Base-by-base conservation (phyloP, 2,329 filamentous ascomycete genomes). In the Coniosporium tulheliwenetii region DNA sequence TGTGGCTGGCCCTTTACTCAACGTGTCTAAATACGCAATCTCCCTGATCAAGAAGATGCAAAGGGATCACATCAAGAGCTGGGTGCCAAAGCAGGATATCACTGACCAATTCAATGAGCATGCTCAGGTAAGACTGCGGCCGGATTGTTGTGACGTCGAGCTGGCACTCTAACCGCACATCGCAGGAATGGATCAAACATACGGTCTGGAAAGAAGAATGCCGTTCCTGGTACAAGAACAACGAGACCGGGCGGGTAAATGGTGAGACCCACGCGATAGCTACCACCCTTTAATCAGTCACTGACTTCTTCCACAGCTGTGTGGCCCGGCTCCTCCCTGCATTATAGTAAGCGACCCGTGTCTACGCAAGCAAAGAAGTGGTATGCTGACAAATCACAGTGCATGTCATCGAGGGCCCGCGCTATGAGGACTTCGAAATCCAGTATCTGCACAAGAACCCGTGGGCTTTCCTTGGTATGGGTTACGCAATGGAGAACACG, bases 291-390 rank as follows among this genome's bases (percentile, higher is more conserved):
- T 26, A 26, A 26, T 26, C 19, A 26, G 19, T 26, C 19, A 7
- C 19, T 26, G 19, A 26, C 19, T 26, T 30, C 2, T 14, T 10
- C 13, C 35, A 58, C 53, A 52, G 64, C 67, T 2, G 55, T 73
- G 1, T 73, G 63, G 62, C 69, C 70, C 0, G 70, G 69, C 2
- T 64, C 59, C 2, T 66, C 62, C 0, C 59, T 72, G 35, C 68
- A 72, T 41, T 72, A 70, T 44, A 55, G 50, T 14, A 49, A 34
- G 43, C 19, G 13, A n/a, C 10, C 13, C 32, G 32, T 15, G 14
- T 7, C 19, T 26, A 26, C 19, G 19, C 19, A 26, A 26, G 19
- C 19, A 26, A 26, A 26, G 19, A 26, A 26, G 19, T 26, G 19
- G 19, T 26, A 34, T 26, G 16, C 37, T 44, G 26, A 44, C 19